Base-by-base conservation (phyloP, 805 yeast genomes). In the Cyberlindnera galapagoensis region DNA sequence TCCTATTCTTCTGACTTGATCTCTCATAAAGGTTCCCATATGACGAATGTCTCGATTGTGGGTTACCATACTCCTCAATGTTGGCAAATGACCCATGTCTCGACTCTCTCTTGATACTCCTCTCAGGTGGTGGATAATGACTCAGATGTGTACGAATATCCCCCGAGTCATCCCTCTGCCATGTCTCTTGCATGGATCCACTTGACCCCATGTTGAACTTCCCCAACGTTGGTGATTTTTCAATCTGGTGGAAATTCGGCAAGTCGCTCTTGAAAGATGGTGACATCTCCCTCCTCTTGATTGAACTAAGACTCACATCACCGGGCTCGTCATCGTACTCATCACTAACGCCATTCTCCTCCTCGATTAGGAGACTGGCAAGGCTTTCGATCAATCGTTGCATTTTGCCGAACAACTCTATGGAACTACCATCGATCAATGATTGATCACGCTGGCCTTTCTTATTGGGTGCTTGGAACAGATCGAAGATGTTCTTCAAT, bases 301-400 rank as follows among this genome's bases (percentile, higher is more conserved):
- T 24, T 20, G 12, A 9, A 13, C 13, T 13, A 14, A 18, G 11
- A 26, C 12, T 10, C 22, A 14, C 27, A 9, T 30, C 25, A n/a
- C 28, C 12, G 14, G 27, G 21, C 11, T 23, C 24, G 13, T 34
- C 34, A 2, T 40, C 43, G 10, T 39, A 41, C 9, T 11, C 18
- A 18, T 18, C 16, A 9, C 14, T 15, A 30, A 28, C 12, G 41
- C 23, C 6, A 30, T 44, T 53, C 5, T 43, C 48, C 15, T 44
- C 51, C 20, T 46, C 40, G 51, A 59, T 53, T 10, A 60, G 48
- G 30, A 59, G 37, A 7, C 56, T 47, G 6, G 63, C 55, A 27
- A 60, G 33, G 1, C 60, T 36, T 21, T 51, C 45, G 3, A 62
- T 55, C 21, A 58, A 34, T 10, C 34, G 45, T 34, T 62, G 67